Evolutionary conservation across 78 protist genomes (phyloP).

Genomic region (Dictyostelium intermedium): DNA sequence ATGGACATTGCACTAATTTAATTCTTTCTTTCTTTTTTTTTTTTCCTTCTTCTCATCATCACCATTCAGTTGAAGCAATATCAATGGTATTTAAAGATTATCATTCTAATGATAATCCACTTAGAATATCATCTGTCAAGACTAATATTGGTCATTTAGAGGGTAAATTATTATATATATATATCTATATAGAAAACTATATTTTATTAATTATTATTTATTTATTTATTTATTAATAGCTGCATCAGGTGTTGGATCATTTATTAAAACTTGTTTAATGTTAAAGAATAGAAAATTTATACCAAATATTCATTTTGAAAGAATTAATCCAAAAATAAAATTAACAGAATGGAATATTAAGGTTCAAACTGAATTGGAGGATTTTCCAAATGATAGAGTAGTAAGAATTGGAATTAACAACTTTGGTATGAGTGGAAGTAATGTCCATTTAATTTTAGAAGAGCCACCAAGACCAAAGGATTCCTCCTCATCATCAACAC

Average conservation of each 20-base stretch:
- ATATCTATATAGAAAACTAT: too few relatives aligned
- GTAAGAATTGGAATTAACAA: slow-evolving; percentile 57
- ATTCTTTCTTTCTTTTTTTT: too few relatives aligned
- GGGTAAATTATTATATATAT: too few relatives aligned
- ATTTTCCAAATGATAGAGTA: neutral
- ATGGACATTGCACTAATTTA: too few relatives aligned
- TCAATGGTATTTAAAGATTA: neutral
- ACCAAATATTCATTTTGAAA: slow-evolving; percentile 8
- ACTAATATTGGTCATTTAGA: slow-evolving; percentile 84
- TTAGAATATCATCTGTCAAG: slow-evolving; percentile 73
- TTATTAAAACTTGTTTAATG: slow-evolving; percentile 52
- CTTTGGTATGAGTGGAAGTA: slow-evolving; percentile 88
- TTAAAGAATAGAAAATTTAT: neutral
- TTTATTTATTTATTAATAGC: too few relatives aligned
- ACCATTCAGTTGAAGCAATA: slow-evolving; percentile 19
- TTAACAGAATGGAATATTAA: slow-evolving; percentile 19
- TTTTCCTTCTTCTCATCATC: too few relatives aligned
- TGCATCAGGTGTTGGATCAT: slow-evolving; percentile 40
- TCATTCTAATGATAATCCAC: slow-evolving; percentile 11
- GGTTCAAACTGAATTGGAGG: neutral
- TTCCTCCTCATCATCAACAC: too few relatives aligned
- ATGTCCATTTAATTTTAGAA: slow-evolving; percentile 49
- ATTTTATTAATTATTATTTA: too few relatives aligned
- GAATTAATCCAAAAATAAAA: slow-evolving; percentile 28
- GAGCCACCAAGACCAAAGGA: slow-evolving; percentile 9